Conservation (phyloP, 2,329 filamentous ascomycete genomes). For the Bipolaris victoriae region DNA sequence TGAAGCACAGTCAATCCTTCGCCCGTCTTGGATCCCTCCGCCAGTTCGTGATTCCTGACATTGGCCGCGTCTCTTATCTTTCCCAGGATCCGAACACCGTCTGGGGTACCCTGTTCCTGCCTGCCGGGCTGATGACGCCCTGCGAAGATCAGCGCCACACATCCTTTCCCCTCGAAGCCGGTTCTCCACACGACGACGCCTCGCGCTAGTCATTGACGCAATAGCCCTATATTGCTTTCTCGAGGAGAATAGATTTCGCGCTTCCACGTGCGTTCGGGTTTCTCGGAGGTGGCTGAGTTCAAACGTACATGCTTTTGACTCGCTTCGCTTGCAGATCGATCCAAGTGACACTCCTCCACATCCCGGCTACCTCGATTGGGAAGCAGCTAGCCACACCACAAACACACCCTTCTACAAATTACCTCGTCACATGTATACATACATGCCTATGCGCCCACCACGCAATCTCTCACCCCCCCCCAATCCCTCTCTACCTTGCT, state of each 20-base stretch:
- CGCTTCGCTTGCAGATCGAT: slow-evolving; percentile 15
- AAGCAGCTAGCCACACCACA: slow-evolving; percentile 5
- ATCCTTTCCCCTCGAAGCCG: neutral
- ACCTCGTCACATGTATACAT: neutral
- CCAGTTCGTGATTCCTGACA: neutral
- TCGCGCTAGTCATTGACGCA: neutral
- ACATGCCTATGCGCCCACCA: neutral
- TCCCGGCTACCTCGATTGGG: slow-evolving; percentile 2
- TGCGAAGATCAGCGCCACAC: slow-evolving; percentile 3
- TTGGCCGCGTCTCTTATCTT: neutral
- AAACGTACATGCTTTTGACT: slow-evolving; percentile 6
- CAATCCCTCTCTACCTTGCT: slow-evolving; percentile 10
- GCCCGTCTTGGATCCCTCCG: neutral
- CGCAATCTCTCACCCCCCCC: slow-evolving; percentile 5
- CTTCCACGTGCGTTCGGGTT: neutral
- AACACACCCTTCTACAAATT: slow-evolving; percentile 1
- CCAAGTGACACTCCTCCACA: slow-evolving; percentile 4
- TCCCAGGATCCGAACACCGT: slow-evolving; percentile 14
- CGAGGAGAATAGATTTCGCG: slow-evolving; percentile 6
- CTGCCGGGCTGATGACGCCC: slow-evolving; percentile 9
- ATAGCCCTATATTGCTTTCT: slow-evolving; percentile 1
- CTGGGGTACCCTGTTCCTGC: slow-evolving; percentile 20
- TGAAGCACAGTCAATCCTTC: neutral
- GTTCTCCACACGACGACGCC: neutral
- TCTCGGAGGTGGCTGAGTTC: neutral